Conservation (phyloP, 1,139 yeast species). For the Magnusiomyces ingens region DNA sequence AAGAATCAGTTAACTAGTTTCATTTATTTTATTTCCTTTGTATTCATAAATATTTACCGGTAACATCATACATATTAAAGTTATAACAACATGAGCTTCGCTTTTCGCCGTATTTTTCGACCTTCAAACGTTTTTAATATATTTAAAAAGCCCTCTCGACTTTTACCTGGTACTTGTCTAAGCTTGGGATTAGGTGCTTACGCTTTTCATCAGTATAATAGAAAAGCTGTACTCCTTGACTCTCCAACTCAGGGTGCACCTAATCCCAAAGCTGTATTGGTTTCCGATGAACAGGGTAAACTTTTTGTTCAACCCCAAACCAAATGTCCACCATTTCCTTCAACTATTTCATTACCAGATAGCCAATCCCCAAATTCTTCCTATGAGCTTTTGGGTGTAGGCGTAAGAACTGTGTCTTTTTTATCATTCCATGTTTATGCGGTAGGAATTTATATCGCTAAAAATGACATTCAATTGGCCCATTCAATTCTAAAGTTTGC, state of each 20-base stretch:
- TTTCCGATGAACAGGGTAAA: slow-evolving; percentile 10
- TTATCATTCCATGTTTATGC: slow-evolving; percentile 81
- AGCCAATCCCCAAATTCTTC: slow-evolving; percentile 22
- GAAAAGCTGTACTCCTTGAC: slow-evolving; percentile 19
- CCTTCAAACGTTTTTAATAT: too few species aligned
- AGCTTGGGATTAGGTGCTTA: too few species aligned
- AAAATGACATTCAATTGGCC: slow-evolving; percentile 46
- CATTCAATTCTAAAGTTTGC: slow-evolving; percentile 20
- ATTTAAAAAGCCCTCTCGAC: too few species aligned
- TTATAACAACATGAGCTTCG: too few species aligned
- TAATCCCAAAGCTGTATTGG: not conserved
- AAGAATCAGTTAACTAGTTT: too few species aligned
- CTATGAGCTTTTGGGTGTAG: slow-evolving; percentile 62
- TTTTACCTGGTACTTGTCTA: too few species aligned
- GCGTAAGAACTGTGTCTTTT: slow-evolving; percentile 78
- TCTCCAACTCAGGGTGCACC: slow-evolving; percentile 35
- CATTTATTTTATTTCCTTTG: too few species aligned
- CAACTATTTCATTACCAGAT: slow-evolving; percentile 4
- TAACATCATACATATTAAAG: too few species aligned
- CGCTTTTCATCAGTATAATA: not conserved
- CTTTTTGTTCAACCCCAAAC: slow-evolving; percentile 15
- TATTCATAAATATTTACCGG: too few species aligned
- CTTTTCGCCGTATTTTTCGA: too few species aligned
- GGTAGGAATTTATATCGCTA: slow-evolving; percentile 68
- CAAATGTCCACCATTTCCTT: slow-evolving; percentile 16